These are phyloP conservation scores for Limnanthes douglasii DNA, from an alignment of 345 rosid genomes.

Conservation along the genomic window DNA sequence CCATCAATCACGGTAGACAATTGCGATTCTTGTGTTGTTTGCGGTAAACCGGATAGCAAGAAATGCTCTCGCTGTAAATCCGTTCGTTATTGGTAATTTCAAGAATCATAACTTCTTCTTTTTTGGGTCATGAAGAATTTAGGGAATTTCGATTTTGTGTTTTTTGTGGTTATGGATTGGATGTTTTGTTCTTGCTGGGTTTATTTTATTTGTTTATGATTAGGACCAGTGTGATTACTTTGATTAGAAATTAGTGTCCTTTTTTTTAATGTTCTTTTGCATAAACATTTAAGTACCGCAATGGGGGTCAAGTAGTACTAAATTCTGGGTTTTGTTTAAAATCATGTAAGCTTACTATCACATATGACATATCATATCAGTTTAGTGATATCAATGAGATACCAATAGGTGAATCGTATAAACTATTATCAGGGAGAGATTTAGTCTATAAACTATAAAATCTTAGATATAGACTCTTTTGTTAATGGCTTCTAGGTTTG, in stretches of 20 bases:
- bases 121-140: slow-evolving; percentile 1
- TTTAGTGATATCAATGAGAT: no score
- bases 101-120: neutral
- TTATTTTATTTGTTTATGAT: slow-evolving; percentile 2
- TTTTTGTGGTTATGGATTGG: neutral
- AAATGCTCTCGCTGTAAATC: slow-evolving; percentile 49
- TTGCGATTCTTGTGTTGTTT: slow-evolving; percentile 14
- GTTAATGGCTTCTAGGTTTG: no score
- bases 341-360: no score
- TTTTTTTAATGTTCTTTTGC: slow-evolving; percentile 4
- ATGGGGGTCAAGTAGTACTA: no score
- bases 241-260: slow-evolving; percentile 1
- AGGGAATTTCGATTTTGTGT: neutral
- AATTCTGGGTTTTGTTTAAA: no score
- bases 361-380: no score
- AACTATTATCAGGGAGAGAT: no score
- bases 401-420: no score
- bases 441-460: no score
- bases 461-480: no score
- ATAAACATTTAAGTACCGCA: no score
- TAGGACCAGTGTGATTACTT: neutral
- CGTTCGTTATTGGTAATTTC: slow-evolving; percentile 31
- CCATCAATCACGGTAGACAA: slow-evolving; percentile 2
- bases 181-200: neutral
- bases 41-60: slow-evolving; percentile 16